A percentile compares a stretch with the other conserved stretches of the same genome.
These are phyloP conservation scores for Gentiana straminea DNA, from an alignment of 257 asterid species.

Conservation along the genomic window DNA sequence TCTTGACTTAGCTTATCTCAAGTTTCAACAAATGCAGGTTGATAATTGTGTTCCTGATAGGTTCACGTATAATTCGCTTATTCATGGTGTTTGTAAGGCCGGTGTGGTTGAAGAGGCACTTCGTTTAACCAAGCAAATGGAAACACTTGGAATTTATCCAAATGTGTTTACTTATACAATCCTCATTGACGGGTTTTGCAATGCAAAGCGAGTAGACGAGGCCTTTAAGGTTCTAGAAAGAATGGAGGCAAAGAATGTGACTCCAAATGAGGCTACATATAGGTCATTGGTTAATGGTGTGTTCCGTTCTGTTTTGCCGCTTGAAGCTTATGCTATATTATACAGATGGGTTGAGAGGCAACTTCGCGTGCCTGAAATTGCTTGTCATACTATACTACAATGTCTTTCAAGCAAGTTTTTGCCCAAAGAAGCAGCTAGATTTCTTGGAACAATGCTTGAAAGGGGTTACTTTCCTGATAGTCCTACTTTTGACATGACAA, in stretches of 20 bases:
- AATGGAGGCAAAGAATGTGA: slow-evolving; percentile 55
- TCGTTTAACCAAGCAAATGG: slow-evolving; percentile 84
- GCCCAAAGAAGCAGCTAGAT: slow-evolving; percentile 35
- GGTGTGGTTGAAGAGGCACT: slow-evolving; percentile 87
- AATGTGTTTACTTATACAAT: slow-evolving; percentile 80
- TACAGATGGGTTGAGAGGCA: slow-evolving; percentile 50
- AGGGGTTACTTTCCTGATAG: slow-evolving; percentile 61
- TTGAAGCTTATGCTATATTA: slow-evolving; percentile 42
- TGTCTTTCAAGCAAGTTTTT: slow-evolving; percentile 43
- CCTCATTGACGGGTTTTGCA: slow-evolving; percentile 72
- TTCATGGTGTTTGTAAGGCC: slow-evolving; percentile 87
- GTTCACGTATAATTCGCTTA: slow-evolving; percentile 75
- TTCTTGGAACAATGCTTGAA: slow-evolving; percentile 32
- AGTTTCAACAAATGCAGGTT: slow-evolving; percentile 91
- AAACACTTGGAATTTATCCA: slow-evolving; percentile 45
- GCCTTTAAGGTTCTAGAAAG: slow-evolving; percentile 51
- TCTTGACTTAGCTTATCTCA: slow-evolving; percentile 83
- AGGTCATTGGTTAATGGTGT: slow-evolving; percentile 75
- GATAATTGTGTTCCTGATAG: slow-evolving; percentile 75
- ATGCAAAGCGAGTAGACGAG: slow-evolving; percentile 47
- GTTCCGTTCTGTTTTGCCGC: slow-evolving; percentile 42
- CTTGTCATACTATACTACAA: slow-evolving; percentile 44
- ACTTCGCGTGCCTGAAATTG: slow-evolving; percentile 45
- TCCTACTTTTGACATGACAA: slow-evolving; percentile 38
- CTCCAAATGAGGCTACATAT: slow-evolving; percentile 73